Evolutionary conservation across 306 rosid species (phyloP), one percentile per base, ranked within the genome.

Genomic region (Cicer judaicum): DNA sequence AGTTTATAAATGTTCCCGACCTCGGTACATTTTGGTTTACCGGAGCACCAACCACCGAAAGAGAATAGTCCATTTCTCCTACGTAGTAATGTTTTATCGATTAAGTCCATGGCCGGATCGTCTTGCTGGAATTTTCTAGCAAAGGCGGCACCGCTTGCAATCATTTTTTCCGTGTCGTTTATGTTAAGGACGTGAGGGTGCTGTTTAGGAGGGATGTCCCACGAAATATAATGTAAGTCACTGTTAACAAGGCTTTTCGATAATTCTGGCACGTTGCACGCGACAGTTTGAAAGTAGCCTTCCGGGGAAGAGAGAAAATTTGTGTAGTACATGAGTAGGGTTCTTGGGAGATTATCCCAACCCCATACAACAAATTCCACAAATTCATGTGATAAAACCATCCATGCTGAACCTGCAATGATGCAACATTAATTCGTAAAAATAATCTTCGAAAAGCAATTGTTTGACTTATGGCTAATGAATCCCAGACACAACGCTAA

Each of bases 271-370:
- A 55, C 88, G 68, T 94, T 94, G 89, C 99, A 94, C 53, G 86
- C 78, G 29, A 92, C 96, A 8, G 99, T 94, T 67, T 94, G 99
- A 64, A 94, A 94, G 79, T 94, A 94, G 82, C 97, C 99, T 78
- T 94, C 99, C 0, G 99, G 97, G 10, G 99, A 92, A 34, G 99
- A 94, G 71, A 94, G 84, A 64, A 92, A 94, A 76, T 94, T 94
- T 1, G 93, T 7, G 84, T 94, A 94, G 88, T 94, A 94, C 99
- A 92, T 92, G 48, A 94, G 95, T 64, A 94, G 93, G 8, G 91
- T 89, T 80, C 96, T 87, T 2, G 99, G 99, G 14, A 94, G 89
- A 80, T 94, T 94, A 54, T 94, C 97, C 99, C 99, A 94, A 53
- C 99, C 99, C 97, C 90, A 89, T 4, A 94, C 54, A 8, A 88